Conservation (phyloP, 164 flowering plant genomes). For the Vitis rupestris region DNA sequence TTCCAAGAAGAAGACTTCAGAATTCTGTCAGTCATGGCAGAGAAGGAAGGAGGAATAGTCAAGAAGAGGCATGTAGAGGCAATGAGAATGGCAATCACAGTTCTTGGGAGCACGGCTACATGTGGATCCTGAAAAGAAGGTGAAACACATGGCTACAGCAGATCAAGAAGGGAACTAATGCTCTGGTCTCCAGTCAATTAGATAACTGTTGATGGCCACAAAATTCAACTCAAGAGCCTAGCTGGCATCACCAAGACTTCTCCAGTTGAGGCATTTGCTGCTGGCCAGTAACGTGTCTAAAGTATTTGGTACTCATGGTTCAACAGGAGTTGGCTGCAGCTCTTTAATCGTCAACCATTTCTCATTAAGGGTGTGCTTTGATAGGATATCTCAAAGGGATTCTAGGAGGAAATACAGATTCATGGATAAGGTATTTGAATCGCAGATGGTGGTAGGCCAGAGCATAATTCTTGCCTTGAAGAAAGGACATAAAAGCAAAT, state of each 20-base stretch:
- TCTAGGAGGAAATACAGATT: too few relatives aligned
- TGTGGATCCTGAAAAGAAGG: slow-evolving; percentile 36
- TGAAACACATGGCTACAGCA: slow-evolving; percentile 11
- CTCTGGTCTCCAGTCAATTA: slow-evolving; percentile 40
- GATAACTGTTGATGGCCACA: slow-evolving; percentile 23
- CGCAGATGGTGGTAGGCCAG: too few relatives aligned
- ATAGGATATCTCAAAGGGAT: too few relatives aligned
- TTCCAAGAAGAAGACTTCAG: too few relatives aligned
- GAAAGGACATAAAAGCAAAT: too few relatives aligned
- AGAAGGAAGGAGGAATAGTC: slow-evolving; percentile 32
- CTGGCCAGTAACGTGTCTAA: slow-evolving; percentile 15
- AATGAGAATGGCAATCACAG: slow-evolving; percentile 20
- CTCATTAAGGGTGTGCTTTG: too few relatives aligned
- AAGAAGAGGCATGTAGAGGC: slow-evolving; percentile 40
- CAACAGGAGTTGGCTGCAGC: too few relatives aligned
- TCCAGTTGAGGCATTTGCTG: slow-evolving; percentile 36
- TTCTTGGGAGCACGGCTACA: slow-evolving; percentile 32
- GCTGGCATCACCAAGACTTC: slow-evolving; percentile 39
- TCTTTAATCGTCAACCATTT: too few relatives aligned
- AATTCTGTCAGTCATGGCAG: slow-evolving; percentile 3
- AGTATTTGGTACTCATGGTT: too few relatives aligned
- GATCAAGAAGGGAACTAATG: slow-evolving; percentile 43
- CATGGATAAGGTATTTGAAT: too few relatives aligned
- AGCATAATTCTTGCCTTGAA: too few relatives aligned
- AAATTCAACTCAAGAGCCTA: slow-evolving; percentile 38